Evolutionary conservation across 495 filamentous ascomycete species (phyloP).

Genomic region (Physcia stellaris): DNA sequence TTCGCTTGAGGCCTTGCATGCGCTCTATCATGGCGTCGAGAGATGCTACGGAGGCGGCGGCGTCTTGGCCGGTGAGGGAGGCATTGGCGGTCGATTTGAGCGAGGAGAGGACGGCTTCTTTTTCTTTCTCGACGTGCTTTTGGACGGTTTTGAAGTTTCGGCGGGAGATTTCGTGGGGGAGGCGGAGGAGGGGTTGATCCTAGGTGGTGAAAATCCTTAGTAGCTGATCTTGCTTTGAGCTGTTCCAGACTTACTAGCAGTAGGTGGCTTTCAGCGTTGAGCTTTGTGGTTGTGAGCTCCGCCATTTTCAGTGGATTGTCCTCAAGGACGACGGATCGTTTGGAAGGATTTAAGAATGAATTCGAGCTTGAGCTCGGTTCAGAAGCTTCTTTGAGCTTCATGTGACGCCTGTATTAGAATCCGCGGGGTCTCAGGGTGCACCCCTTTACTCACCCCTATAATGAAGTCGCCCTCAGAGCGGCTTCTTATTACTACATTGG

Average conservation of each 20-base stretch:
- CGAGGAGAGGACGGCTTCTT: constrained; percentile 49
- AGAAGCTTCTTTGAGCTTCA: no score
- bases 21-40: constrained; percentile 74
- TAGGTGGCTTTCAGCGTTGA: constrained; percentile 60
- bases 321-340: no score
- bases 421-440: no score
- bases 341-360: no score
- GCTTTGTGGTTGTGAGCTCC: constrained; percentile 47
- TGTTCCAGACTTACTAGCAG: constrained; percentile 47
- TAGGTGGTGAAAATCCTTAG: constrained; percentile 23
- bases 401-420: no score
- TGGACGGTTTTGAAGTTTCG: constrained; percentile 88
- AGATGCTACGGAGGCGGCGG: constrained; percentile 54
- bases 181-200: constrained; percentile 90
- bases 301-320: constrained; percentile 10
- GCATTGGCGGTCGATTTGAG: constrained; percentile 58
- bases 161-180: constrained; percentile 80
- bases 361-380: no score
- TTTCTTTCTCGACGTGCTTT: constrained; percentile 65
- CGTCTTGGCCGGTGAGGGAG: constrained; percentile 43
- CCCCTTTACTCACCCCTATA: no score
- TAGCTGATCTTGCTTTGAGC: no score
- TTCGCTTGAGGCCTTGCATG: constrained; percentile 76
- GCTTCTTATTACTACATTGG: no score
- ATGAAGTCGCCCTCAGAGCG: no score